phyloP scores from a whole-genome alignment of 2,329 filamentous ascomycete genomes.

The Apiospora kogelbergensis region DNA sequence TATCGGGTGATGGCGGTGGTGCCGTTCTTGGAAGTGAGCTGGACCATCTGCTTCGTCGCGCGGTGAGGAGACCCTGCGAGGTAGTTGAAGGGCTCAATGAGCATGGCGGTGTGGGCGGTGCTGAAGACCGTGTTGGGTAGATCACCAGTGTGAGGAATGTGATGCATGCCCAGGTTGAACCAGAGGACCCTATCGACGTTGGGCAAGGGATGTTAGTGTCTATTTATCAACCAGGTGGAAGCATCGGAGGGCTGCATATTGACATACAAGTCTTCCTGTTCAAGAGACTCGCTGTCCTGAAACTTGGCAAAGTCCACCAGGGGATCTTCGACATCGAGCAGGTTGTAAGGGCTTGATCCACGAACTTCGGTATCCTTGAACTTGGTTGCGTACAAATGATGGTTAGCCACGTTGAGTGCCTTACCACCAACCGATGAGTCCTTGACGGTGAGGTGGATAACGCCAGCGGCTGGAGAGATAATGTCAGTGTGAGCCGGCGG shows the following conservation, averaged over 20 bases:
- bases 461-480: conserved; percentile 27
- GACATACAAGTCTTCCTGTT: neutral
- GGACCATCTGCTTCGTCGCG: neutral
- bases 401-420: conserved; percentile 10
- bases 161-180: neutral
- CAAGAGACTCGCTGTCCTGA: neutral
- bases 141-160: neutral
- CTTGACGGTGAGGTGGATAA: conserved; percentile 18
- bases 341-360: conserved; percentile 36
- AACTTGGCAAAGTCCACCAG: conserved; percentile 36
- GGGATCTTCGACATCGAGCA: conserved; percentile 35
- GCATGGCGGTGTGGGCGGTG: neutral
- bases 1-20: neutral
- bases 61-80: neutral
- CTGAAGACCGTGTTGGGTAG: neutral
- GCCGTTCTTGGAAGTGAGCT: neutral
- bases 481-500: neutral
- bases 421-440: conserved; percentile 5
- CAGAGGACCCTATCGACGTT: neutral
- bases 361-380: conserved; percentile 32
- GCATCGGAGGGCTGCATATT: neutral
- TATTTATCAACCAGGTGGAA: neutral
- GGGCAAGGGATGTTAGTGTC: neutral
- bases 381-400: conserved; percentile 10
- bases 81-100: conserved; percentile 1